These are phyloP conservation scores for Chlamydomonas sp. DNA, from an alignment of 139 green algal species.

Conservation along the genomic window DNA sequence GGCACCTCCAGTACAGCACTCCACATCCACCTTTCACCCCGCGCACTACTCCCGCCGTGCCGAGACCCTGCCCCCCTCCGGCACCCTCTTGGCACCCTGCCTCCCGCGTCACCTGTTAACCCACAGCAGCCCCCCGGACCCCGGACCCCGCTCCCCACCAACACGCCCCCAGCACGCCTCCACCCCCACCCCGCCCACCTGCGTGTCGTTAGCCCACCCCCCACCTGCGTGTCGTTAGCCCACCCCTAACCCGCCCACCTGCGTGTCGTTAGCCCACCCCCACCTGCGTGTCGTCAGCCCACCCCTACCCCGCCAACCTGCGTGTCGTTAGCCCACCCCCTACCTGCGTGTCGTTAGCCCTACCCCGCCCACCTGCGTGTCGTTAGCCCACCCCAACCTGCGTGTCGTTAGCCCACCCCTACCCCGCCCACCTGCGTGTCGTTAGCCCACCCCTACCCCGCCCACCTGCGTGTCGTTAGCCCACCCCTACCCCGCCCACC, in stretches of 20 bases:
- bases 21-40: no score
- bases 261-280: slow-evolving; percentile 91
- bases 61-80: no score
- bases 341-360: slow-evolving; percentile 92
- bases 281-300: slow-evolving; percentile 92
- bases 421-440: no score
- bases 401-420: slow-evolving; percentile 91
- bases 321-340: slow-evolving; percentile 90
- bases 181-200: slow-evolving; percentile 64
- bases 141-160: no score
- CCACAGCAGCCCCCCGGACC: not conserved
- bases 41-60: no score
- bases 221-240: slow-evolving; percentile 92
- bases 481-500: no score
- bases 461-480: slow-evolving; percentile 92
- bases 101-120: no score
- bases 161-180: not conserved
- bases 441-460: slow-evolving; percentile 88
- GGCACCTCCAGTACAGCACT: no score
- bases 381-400: slow-evolving; percentile 92
- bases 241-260: no score
- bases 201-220: slow-evolving; percentile 91
- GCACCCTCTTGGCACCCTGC: no score
- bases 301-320: no score
- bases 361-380: no score